Conservation (phyloP, 2,329 filamentous ascomycete species). For the Fusarium bulbicola region DNA sequence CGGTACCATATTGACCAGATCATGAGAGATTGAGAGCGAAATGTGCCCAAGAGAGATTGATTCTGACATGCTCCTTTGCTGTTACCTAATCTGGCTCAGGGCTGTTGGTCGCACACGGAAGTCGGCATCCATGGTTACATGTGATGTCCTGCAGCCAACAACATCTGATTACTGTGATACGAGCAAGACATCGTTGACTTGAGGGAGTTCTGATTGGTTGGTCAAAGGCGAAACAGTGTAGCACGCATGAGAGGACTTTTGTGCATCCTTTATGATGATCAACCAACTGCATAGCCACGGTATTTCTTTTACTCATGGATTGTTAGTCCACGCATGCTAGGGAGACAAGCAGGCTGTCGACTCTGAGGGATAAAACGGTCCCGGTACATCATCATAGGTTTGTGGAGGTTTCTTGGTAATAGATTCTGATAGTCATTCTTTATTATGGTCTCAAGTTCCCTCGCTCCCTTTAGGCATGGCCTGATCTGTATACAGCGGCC, state of each 20-base stretch:
- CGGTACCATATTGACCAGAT: neutral
- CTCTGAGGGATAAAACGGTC: neutral
- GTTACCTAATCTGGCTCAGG: neutral
- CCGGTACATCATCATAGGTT: neutral
- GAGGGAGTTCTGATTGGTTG: neutral
- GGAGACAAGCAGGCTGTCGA: neutral
- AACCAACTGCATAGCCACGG: neutral
- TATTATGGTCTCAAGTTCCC: too few species aligned
- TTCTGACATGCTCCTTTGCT: neutral
- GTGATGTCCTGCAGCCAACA: neutral
- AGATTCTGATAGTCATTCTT: too few species aligned
- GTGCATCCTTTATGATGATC: neutral
- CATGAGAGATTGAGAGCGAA: neutral
- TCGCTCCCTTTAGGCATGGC: neutral
- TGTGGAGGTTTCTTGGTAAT: accelerated
- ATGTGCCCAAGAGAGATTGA: neutral
- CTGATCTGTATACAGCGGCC: too few species aligned
- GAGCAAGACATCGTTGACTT: neutral
- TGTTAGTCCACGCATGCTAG: too few species aligned
- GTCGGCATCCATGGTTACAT: neutral
- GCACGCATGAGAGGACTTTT: neutral
- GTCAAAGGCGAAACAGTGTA: neutral
- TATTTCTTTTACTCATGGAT: neutral
- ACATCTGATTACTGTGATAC: neutral
- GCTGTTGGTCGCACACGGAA: neutral